Percentiles rank a stretch among this genome's conserved stretches.
Evolutionary conservation across 306 rosid species (phyloP).

Genomic region (Prunus mira): DNA sequence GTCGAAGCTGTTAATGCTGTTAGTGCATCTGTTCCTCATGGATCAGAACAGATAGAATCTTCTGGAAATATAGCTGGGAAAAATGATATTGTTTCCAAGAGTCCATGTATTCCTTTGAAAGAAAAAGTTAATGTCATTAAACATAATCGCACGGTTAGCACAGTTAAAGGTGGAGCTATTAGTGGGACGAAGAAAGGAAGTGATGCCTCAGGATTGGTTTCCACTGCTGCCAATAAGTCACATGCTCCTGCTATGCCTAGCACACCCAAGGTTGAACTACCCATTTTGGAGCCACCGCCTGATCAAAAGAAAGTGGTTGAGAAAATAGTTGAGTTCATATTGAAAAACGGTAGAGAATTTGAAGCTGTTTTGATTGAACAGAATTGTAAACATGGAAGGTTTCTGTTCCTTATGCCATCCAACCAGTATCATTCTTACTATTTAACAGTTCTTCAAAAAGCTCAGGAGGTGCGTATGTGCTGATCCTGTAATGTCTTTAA

Average conservation of each 20-base stretch:
- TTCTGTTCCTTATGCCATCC: constrained; percentile 74
- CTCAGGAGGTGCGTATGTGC: constrained; percentile 55
- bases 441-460: constrained; percentile 52
- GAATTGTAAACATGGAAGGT: constrained; percentile 76
- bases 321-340: constrained; percentile 78
- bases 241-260: constrained; percentile 35
- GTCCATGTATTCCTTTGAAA: constrained; percentile 36
- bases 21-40: constrained; percentile 30
- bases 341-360: constrained; percentile 71
- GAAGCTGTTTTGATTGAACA: constrained; percentile 73
- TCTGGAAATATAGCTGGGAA: constrained; percentile 37
- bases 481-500: neutral
- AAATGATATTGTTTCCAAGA: constrained; percentile 38
- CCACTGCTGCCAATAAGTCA: constrained; percentile 31
- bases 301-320: constrained; percentile 68
- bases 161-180: constrained; percentile 40
- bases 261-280: constrained; percentile 47
- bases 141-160: constrained; percentile 49
- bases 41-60: constrained; percentile 36
- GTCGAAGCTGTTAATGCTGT: constrained; percentile 35
- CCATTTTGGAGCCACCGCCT: constrained; percentile 72
- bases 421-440: constrained; percentile 73
- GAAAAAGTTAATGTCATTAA: constrained; percentile 58
- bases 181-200: constrained; percentile 35
- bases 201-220: constrained; percentile 27